These are phyloP conservation scores for Sordaria brevicollis DNA, from an alignment of 495 filamentous ascomycete genomes.

Conservation along the genomic window DNA sequence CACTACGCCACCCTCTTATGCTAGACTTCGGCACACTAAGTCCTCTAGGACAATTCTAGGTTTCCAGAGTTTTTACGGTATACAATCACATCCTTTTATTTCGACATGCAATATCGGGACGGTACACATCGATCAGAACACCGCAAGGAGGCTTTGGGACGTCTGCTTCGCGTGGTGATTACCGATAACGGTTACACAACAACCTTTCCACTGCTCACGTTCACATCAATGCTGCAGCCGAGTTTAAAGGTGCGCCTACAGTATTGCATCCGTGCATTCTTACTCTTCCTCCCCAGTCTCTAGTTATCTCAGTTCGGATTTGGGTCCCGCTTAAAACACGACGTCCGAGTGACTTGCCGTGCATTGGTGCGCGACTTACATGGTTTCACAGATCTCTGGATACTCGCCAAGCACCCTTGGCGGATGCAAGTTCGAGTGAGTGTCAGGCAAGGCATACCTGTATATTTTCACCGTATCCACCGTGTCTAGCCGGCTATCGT, in stretches of 20 bases:
- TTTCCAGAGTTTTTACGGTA: no score
- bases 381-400: neutral
- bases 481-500: neutral
- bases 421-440: neutral
- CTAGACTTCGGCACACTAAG: no score
- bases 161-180: neutral
- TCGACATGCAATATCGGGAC: neutral
- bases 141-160: neutral
- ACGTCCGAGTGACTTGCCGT: neutral
- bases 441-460: neutral
- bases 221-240: neutral
- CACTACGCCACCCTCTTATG: no score
- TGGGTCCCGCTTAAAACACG: neutral
- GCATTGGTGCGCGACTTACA: neutral
- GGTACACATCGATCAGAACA: neutral
- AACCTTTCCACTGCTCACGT: neutral
- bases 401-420: neutral
- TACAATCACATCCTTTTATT: neutral
- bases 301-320: neutral
- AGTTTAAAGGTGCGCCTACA: neutral
- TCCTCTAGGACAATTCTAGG: no score
- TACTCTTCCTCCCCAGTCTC: neutral
- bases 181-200: constrained; percentile 9
- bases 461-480: neutral
- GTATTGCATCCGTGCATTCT: neutral